Conservation (phyloP, 495 filamentous ascomycete species). For the Annulohypoxylon bovei region DNA sequence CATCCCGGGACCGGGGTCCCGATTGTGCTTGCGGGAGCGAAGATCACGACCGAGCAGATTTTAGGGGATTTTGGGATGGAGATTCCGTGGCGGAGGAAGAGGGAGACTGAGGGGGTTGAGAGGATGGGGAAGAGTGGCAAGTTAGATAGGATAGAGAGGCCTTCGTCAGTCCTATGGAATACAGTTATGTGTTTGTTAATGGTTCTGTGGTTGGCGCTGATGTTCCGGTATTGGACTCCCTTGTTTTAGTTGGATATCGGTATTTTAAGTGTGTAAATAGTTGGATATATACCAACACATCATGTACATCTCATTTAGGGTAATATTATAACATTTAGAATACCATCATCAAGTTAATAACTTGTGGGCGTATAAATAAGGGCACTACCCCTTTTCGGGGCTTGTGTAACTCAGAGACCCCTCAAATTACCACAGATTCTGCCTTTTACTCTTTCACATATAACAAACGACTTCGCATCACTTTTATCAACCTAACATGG, state of each 20-base stretch:
- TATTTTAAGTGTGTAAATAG: not conserved
- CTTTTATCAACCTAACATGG: no score
- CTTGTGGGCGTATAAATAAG: no score
- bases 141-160: slow-evolving; percentile 47
- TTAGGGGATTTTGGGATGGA: slow-evolving; percentile 51
- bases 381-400: no score
- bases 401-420: no score
- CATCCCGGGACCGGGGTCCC: slow-evolving; percentile 80
- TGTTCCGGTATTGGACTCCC: slow-evolving; percentile 7
- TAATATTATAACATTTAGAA: no score
- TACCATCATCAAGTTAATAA: no score
- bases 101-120: slow-evolving; percentile 36
- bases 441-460: no score
- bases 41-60: slow-evolving; percentile 68
- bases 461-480: no score
- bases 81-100: slow-evolving; percentile 53
- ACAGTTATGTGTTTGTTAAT: slow-evolving; percentile 18
- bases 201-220: not conserved
- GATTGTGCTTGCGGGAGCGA: slow-evolving; percentile 70
- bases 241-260: not conserved
- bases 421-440: no score
- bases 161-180: not conserved
- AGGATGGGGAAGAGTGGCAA: slow-evolving; percentile 33
- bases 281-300: not conserved
- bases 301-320: no score